Base-by-base conservation (phyloP, 2,329 filamentous ascomycete species). In the Neophaeococcomyces mojaviensis region DNA sequence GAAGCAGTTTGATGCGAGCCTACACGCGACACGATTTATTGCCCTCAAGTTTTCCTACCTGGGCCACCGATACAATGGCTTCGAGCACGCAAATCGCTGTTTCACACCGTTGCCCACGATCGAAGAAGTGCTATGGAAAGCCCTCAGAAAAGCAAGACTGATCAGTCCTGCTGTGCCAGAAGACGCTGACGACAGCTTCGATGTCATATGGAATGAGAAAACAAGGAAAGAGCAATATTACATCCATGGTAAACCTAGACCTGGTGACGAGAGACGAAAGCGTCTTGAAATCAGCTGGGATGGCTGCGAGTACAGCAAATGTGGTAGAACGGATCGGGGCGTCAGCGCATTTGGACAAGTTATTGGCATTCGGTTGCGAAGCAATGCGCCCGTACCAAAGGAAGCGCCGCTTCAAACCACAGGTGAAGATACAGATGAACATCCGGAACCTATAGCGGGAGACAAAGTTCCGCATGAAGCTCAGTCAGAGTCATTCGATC, bases 261-360 rank as follows among this genome's bases (percentile, higher is more conserved):
- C 15, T 15, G 43, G 15, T 31, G 28, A 42, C 20, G 58, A 12
- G 39, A 28, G 37, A 56, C 36, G 37, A 7, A 57, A 49, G 34
- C 62, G 64, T 19, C 64, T 64, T 37, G 64, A 68, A 30, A 66
- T 96, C 20, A 83, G 86, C 64, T 95, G 88, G 76, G 80, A 86
- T 28, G 82, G 82, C 6, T 89, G 81, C 64, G 86, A 94, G 50
- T 98, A 97, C 65, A 88, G 86, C 30, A 98, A 98, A 65, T 96
- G 90, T 60, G 92, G 92, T 2, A 76, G 92, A 52, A 98, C 92
- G 15, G 92, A 98, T 63, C 76, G 81, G 44, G 92, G 92, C 10
- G 92, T 98, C 30, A 96, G 88, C 65, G 89, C 92, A 2, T 98
- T 98, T 68, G 92, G 92, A 0, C 92, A 98, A 69, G 92, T 98